Percentiles rank a stretch among this genome's conserved stretches.
phyloP scores from a whole-genome alignment of 148 eudicot genomes.

The Vaccinium macrocarpon region DNA sequence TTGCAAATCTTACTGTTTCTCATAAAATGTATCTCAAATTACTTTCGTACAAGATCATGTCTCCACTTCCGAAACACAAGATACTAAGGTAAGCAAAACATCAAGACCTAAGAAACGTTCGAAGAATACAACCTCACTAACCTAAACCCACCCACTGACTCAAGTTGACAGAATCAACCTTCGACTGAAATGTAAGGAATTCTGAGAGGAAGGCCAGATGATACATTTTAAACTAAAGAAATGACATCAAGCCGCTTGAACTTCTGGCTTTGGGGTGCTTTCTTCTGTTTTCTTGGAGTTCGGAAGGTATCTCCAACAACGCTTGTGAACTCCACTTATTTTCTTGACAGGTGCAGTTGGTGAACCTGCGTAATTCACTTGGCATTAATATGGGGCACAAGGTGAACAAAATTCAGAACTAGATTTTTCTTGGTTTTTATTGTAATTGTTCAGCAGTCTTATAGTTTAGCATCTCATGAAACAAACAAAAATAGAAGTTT shows the following conservation, averaged over 20 bases:
- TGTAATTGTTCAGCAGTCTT: neutral
- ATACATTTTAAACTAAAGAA: neutral
- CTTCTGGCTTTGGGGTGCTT: constrained; percentile 41
- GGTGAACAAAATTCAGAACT: neutral
- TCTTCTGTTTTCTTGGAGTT: constrained; percentile 41
- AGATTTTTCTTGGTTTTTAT: neutral
- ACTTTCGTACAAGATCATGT: neutral
- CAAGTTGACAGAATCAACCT: neutral
- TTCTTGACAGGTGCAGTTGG: constrained; percentile 74
- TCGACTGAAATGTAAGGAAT: neutral
- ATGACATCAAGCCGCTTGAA: constrained; percentile 43
- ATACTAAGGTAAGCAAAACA: neutral
- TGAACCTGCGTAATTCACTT: constrained; percentile 43
- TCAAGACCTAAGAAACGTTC: neutral
- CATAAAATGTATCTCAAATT: neutral
- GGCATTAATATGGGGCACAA: neutral
- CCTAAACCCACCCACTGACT: neutral
- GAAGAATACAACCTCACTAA: neutral
- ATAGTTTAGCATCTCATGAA: neutral
- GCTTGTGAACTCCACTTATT: constrained; percentile 95
- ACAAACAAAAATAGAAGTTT: neutral
- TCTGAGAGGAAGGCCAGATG: neutral
- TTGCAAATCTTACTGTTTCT: neutral
- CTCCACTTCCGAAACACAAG: constrained; percentile 2
- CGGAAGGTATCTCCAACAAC: constrained; percentile 83